Percentiles rank a stretch among this genome's conserved stretches.
Conservation (phyloP, 2,329 filamentous ascomycete species). For the Pestalotiopsis sp. region DNA sequence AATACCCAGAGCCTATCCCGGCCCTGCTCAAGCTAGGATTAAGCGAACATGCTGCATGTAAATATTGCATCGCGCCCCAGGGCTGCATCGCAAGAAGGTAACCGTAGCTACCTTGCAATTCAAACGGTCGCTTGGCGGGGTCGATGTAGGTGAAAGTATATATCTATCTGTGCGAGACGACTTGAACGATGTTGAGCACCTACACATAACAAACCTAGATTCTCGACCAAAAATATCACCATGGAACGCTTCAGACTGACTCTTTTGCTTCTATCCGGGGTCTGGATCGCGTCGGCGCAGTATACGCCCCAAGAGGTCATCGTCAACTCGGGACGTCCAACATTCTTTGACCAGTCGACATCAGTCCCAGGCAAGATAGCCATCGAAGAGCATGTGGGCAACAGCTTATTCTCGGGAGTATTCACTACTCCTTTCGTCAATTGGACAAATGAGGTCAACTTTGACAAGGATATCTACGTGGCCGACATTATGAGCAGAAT, state of each 20-base stretch:
- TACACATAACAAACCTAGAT: neutral
- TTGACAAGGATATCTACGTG: neutral
- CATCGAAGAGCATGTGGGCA: constrained; percentile 50
- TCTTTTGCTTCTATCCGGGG: neutral
- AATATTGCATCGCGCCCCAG: neutral
- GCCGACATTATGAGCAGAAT: neutral
- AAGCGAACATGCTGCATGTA: neutral
- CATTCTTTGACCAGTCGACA: constrained; percentile 2
- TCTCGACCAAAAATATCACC: neutral
- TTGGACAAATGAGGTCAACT: neutral
- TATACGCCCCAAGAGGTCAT: constrained; percentile 1
- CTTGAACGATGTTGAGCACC: no score
- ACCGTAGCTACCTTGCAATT: neutral
- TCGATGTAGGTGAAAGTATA: no score
- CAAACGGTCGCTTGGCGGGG: no score
- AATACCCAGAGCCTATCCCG: neutral
- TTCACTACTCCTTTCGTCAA: neutral
- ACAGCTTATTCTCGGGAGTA: neutral
- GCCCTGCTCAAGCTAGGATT: neutral
- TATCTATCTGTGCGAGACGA: no score
- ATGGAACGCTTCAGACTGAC: neutral
- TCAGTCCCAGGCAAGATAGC: constrained; percentile 60
- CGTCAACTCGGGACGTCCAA: constrained; percentile 3
- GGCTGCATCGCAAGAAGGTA: neutral
- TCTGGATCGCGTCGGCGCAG: neutral